A percentile compares a stretch with the other conserved stretches of the same genome.
Evolutionary conservation across 192 early-diverging fungal species (phyloP).

Genomic region (Rhizophagus clarus): DNA sequence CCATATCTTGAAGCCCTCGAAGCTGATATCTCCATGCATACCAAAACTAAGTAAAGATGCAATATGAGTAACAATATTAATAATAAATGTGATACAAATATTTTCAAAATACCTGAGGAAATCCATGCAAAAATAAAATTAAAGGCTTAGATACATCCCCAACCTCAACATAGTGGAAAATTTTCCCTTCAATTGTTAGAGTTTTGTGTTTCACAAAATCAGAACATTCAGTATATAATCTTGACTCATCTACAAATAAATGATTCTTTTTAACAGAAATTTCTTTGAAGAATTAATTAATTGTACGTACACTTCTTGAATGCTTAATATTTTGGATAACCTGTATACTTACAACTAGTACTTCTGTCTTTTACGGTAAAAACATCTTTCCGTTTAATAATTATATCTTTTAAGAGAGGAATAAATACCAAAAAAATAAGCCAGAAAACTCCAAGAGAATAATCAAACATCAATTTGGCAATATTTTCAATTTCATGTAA

Average conservation of each 20-base stretch:
- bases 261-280: no score
- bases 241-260: conserved; percentile 15
- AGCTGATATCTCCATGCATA: conserved; percentile 31
- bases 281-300: not conserved
- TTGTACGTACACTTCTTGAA: not conserved
- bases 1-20: conserved; percentile 24
- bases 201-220: conserved; percentile 27
- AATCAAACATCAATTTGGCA: not conserved
- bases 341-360: not conserved
- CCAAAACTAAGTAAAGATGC: conserved; percentile 23
- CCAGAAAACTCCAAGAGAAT: not conserved
- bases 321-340: not conserved
- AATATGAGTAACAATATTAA: not conserved
- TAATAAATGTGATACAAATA: not conserved
- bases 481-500: not conserved
- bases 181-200: conserved; percentile 22
- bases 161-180: conserved; percentile 31
- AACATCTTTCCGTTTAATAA: not conserved
- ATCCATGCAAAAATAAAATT: conserved; percentile 33
- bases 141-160: conserved; percentile 30
- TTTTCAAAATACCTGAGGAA: conserved; percentile 28
- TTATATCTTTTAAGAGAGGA: not conserved
- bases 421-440: not conserved
- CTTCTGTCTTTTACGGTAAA: not conserved
- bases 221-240: conserved; percentile 24